Evolutionary conservation across 2,329 filamentous ascomycete genomes (phyloP).

Genomic region (Botrytis cinerea): DNA sequence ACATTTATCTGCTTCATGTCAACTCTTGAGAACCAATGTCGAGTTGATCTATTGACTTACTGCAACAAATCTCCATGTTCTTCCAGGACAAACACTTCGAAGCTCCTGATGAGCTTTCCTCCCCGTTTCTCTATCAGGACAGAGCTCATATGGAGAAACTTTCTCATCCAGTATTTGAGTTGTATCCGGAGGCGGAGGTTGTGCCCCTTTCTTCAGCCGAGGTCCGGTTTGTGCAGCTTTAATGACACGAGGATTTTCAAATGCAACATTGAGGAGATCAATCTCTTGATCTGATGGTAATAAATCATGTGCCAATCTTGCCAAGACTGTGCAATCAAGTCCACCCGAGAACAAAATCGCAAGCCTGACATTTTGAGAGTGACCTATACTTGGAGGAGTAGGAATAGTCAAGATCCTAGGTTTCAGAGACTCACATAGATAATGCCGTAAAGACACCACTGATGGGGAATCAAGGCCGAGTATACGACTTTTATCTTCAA

Average conservation of each 20-base stretch:
- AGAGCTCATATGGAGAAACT: conserved; percentile 67
- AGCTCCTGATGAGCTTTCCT: conserved; percentile 79
- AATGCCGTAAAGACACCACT: conserved; percentile 54
- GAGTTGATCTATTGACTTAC: conserved; percentile 46
- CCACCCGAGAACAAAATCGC: conserved; percentile 93
- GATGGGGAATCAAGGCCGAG: conserved; percentile 50
- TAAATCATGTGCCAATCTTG: conserved; percentile 76
- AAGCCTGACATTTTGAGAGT: conserved; percentile 52
- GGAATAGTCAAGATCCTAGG: conserved; percentile 68
- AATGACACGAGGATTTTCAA: conserved; percentile 83
- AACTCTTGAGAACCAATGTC: conserved; percentile 26
- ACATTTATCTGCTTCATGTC: conserved; percentile 65
- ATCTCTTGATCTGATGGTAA: conserved; percentile 69
- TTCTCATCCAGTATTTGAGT: neutral
- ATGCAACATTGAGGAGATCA: conserved; percentile 93
- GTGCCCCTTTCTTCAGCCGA: conserved; percentile 32
- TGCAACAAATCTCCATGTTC: conserved; percentile 80
- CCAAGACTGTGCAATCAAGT: conserved; percentile 87
- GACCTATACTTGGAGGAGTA: conserved; percentile 48
- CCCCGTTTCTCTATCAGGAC: conserved; percentile 88
- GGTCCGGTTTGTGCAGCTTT: conserved; percentile 51
- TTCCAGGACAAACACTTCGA: conserved; percentile 62
- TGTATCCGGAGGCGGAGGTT: neutral
- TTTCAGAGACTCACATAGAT: conserved; percentile 62
- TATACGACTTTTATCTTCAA: conserved; percentile 42